phyloP scores from a whole-genome alignment of 2,329 filamentous ascomycete species.

The Celoporthe dispersa region DNA sequence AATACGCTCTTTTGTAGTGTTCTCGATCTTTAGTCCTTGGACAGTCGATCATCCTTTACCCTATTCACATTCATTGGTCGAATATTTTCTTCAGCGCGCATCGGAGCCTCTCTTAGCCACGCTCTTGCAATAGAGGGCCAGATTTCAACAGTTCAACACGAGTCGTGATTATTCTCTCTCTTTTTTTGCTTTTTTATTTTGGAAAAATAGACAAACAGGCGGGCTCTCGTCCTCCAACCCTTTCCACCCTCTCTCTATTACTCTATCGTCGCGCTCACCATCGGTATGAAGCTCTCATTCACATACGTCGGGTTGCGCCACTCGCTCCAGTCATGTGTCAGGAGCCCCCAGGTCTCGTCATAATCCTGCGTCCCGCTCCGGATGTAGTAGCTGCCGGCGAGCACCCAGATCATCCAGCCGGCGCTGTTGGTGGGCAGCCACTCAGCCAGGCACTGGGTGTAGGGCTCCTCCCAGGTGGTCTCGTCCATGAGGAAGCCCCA shows the following conservation, averaged over 20 bases:
- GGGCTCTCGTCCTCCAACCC: too few species aligned
- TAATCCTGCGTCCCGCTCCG: slow-evolving; percentile 56
- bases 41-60: too few species aligned
- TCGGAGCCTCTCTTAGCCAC: too few species aligned
- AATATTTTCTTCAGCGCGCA: too few species aligned
- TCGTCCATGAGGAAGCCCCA: slow-evolving; percentile 57
- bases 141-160: background rate
- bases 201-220: background rate
- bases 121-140: too few species aligned
- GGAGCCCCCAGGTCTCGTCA: slow-evolving; percentile 62
- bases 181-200: background rate
- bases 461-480: slow-evolving; percentile 51
- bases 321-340: slow-evolving; percentile 57
- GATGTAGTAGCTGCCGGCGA: slow-evolving; percentile 63
- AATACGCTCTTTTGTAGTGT: too few species aligned
- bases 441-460: slow-evolving; percentile 55
- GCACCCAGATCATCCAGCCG: slow-evolving; percentile 63
- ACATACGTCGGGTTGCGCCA: slow-evolving; percentile 53
- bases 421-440: slow-evolving; percentile 54
- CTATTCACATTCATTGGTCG: too few species aligned
- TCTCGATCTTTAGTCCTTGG: too few species aligned
- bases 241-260: slow-evolving; percentile 4
- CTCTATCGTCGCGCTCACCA: slow-evolving; percentile 42
- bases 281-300: slow-evolving; percentile 45
- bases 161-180: background rate